Conservation (phyloP, 2,329 filamentous ascomycete species). For the Diaporthe sp. region DNA sequence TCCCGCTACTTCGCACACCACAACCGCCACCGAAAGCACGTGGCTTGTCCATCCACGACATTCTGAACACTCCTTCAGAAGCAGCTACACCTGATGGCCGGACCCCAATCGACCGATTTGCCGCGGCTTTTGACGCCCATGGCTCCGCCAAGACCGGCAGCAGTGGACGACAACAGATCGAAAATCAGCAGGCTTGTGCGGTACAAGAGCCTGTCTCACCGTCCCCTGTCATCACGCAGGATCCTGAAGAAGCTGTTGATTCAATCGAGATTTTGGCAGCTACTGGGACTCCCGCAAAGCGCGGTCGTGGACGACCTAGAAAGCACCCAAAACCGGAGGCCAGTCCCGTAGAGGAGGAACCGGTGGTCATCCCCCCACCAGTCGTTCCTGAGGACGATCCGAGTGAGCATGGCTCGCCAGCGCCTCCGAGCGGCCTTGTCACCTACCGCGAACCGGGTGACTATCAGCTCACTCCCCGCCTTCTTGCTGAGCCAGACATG, state of each 20-base stretch:
- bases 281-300: constrained; percentile 41
- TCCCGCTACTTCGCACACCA: constrained; percentile 39
- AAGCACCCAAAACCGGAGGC: constrained; percentile 49
- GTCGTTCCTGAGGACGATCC: not conserved
- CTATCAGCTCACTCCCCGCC: constrained; percentile 83
- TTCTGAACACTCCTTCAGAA: constrained; percentile 35
- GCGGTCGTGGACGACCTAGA: constrained; percentile 41
- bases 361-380: constrained; percentile 34
- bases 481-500: constrained; percentile 80
- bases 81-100: constrained; percentile 26
- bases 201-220: not conserved
- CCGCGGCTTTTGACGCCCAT: constrained; percentile 25
- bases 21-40: constrained; percentile 11
- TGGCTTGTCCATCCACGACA: constrained; percentile 37
- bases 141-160: not conserved
- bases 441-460: constrained; percentile 74
- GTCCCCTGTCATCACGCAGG: not conserved
- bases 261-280: constrained; percentile 12
- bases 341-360: not conserved
- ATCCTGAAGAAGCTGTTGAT: constrained; percentile 3
- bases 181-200: not conserved
- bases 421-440: constrained; percentile 40
- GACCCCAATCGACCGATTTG: constrained; percentile 28
- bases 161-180: not conserved
- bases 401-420: not conserved